These are phyloP conservation scores for Ceratocystis diversiconidia DNA, from an alignment of 2,329 filamentous ascomycete genomes.

Conservation along the genomic window DNA sequence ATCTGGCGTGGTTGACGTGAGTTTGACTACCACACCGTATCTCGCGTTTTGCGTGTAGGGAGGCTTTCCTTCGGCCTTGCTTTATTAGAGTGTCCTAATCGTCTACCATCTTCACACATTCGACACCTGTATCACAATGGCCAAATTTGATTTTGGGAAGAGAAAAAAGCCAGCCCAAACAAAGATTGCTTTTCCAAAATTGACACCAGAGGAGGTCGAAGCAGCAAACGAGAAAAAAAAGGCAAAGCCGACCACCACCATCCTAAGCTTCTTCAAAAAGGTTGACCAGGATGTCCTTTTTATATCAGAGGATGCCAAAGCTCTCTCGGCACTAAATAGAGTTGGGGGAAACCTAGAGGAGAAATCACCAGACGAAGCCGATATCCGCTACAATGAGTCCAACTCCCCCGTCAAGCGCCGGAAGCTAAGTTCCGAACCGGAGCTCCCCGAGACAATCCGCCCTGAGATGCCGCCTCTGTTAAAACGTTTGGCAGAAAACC, in stretches of 20 bases:
- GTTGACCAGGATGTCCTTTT: slow-evolving; percentile 29
- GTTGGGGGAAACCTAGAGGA: slow-evolving; percentile 23
- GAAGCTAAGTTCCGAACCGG: slow-evolving; percentile 26
- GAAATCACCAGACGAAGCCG: slow-evolving; percentile 8
- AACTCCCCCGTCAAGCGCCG: slow-evolving; percentile 28
- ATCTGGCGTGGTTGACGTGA: slow-evolving; percentile 9
- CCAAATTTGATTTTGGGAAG: slow-evolving; percentile 16
- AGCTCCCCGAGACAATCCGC: neutral
- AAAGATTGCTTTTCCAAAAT: slow-evolving; percentile 12
- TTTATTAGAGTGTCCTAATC: neutral
- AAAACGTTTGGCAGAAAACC: neutral
- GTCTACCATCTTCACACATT: neutral
- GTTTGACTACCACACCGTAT: neutral
- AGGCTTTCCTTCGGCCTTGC: neutral
- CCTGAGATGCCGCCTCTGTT: neutral
- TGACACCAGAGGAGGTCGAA: slow-evolving; percentile 16
- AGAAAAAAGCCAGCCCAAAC: slow-evolving; percentile 17
- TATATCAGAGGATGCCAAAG: slow-evolving; percentile 17
- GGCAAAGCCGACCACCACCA: slow-evolving; percentile 44
- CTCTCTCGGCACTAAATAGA: slow-evolving; percentile 26
- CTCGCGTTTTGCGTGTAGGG: slow-evolving; percentile 1
- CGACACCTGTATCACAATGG: neutral
- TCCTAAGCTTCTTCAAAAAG: slow-evolving; percentile 64
- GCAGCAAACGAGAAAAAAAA: slow-evolving; percentile 25
- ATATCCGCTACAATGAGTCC: slow-evolving; percentile 19